Evolutionary conservation across 2,329 filamentous ascomycete genomes (phyloP), one percentile per base, ranked within the genome.

Genomic region (Diaporthe humulicola): DNA sequence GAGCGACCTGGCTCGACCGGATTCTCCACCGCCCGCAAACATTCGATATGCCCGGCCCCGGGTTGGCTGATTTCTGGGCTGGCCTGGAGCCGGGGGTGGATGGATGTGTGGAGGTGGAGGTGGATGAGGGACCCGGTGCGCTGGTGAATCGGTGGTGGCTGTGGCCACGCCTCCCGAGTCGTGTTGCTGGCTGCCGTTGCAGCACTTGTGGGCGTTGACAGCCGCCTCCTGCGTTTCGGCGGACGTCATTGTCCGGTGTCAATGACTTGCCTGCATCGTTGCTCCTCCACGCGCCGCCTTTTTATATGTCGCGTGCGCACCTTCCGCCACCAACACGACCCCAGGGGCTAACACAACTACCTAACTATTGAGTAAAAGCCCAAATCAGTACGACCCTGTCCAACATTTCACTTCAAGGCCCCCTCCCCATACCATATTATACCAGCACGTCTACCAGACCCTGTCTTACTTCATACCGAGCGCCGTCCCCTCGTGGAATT

Each of bases 131-230:
- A 6, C 36, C 19, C 19, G 36, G 25, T 30, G 38, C 45, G 45
- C 45, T 50, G 45, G 45, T 50, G 2, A 8, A 40, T 4, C 22
- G 38, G 25, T 64, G 58, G 61, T 67, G 42, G 61, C 42, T 38
- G 30, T 67, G 64, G 64, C 64, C 48, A 54, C 64, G 48, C 45
- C n/a, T 52, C 48, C 48, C 64, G 64, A 69, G 48, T 69, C 64
- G 64, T 69, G 64, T 38, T 69, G 64, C 64, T 52, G 9, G 58
- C 40, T 69, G 64, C 64, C 48, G 64, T 69, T 69, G 64, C 64
- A 69, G 64, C 45, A 48, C 64, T 67, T 67, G 64, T 67, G 64
- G 64, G 64, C 64, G 64, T 38, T 38, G 64, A 25, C 64, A 9
- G 45, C n/a, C n/a, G 42, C 22, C 30, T 52, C 30, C 38, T 52